Evolutionary conservation across 148 eudicot genomes (phyloP).

Genomic region (Vaccinium macrocarpon): DNA sequence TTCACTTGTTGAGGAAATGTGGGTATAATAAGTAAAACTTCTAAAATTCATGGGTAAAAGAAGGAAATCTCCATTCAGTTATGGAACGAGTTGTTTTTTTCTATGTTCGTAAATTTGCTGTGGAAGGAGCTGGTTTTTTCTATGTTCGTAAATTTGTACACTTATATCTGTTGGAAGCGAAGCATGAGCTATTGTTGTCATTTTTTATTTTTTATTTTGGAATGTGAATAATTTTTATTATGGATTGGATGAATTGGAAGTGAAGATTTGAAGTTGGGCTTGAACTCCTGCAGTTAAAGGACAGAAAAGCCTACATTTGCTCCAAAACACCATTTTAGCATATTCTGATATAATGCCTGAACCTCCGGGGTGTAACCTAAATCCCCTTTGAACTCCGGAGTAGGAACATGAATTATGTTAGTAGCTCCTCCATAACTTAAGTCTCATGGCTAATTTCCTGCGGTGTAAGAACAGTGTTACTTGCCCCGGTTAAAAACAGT

Average conservation of each 20-base stretch:
- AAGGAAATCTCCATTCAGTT: background rate
- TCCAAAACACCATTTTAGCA: too few relatives aligned
- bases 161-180: background rate
- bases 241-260: background rate
- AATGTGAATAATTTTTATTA: background rate
- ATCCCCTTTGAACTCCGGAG: background rate
- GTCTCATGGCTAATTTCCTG: background rate
- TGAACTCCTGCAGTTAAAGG: too few relatives aligned
- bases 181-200: background rate
- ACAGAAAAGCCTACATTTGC: background rate
- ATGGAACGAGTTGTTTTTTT: background rate
- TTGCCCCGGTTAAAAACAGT: background rate
- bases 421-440: background rate
- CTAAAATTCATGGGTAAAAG: background rate
- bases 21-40: background rate
- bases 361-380: too few relatives aligned
- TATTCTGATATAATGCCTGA: too few relatives aligned
- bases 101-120: background rate
- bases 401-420: background rate
- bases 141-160: background rate
- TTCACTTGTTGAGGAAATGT: slow-evolving; percentile 4
- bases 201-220: background rate
- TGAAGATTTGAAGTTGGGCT: too few relatives aligned
- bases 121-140: background rate
- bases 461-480: background rate